These are phyloP conservation scores for Beauveria australis DNA, from an alignment of 2,329 filamentous ascomycete species.

Conservation along the genomic window DNA sequence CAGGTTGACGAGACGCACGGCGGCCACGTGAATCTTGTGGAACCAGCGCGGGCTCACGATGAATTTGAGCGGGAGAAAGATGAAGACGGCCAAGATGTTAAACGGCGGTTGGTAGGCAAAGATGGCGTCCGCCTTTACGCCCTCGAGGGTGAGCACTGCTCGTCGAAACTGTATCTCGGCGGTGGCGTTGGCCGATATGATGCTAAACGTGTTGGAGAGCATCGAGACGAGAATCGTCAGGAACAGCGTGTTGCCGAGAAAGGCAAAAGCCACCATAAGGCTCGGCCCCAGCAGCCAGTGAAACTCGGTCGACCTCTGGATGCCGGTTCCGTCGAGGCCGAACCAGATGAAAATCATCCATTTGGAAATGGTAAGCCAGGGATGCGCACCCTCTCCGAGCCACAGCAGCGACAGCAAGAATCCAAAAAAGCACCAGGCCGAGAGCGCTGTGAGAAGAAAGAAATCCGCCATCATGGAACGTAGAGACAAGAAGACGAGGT, in stretches of 20 bases:
- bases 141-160: conserved; percentile 75
- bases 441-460: conserved; percentile 64
- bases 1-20: conserved; percentile 65
- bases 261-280: conserved; percentile 77
- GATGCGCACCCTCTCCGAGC: conserved; percentile 59
- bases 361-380: conserved; percentile 60
- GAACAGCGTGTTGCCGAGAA: conserved; percentile 79
- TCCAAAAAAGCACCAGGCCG: conserved; percentile 75
- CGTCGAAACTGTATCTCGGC: conserved; percentile 79
- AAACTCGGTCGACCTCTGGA: conserved; percentile 57
- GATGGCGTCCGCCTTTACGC: conserved; percentile 75
- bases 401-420: conserved; percentile 74
- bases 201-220: conserved; percentile 75
- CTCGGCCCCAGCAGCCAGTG: conserved; percentile 72
- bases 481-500: conserved; percentile 73
- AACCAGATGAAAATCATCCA: conserved; percentile 97
- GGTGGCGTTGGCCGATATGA: conserved; percentile 65
- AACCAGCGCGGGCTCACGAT: conserved; percentile 77
- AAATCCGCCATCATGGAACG: conserved; percentile 84
- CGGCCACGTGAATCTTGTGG: conserved; percentile 78
- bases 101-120: conserved; percentile 79
- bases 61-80: conserved; percentile 71
- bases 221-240: conserved; percentile 85
- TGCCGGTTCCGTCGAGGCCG: conserved; percentile 65
- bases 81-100: conserved; percentile 67